These are phyloP conservation scores for Pythium plurisporium DNA, from an alignment of 352 stramenopile genomes.

Conservation along the genomic window DNA sequence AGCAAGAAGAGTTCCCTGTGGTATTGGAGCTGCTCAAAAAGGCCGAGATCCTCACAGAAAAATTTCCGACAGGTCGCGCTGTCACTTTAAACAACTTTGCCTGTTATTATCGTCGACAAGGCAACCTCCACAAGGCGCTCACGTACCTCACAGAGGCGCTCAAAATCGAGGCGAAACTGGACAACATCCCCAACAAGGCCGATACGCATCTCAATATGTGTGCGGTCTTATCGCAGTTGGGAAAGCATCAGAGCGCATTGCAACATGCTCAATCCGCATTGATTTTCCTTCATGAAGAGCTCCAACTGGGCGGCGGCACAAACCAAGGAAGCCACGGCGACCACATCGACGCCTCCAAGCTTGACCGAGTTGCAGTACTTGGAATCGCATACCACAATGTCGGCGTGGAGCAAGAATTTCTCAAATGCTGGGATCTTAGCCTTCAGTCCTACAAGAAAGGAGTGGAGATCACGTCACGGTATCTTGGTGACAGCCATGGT, in stretches of 20 bases:
- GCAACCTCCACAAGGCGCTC: constrained; percentile 89
- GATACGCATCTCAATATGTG: constrained; percentile 96
- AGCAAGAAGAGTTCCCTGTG: constrained; percentile 91
- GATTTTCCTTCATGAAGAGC: constrained; percentile 91
- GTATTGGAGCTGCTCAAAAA: constrained; percentile 92
- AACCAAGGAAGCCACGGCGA: constrained; percentile 12
- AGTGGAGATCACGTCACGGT: constrained; percentile 77
- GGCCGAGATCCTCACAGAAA: constrained; percentile 91
- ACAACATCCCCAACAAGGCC: constrained; percentile 86
- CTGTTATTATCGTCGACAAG: constrained; percentile 90
- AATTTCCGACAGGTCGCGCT: constrained; percentile 70
- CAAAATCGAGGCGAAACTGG: constrained; percentile 86
- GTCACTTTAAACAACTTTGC: constrained; percentile 95
- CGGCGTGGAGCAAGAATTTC: constrained; percentile 93
- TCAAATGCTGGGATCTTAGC: constrained; percentile 90
- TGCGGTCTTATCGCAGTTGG: constrained; percentile 90
- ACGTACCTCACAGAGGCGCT: constrained; percentile 91
- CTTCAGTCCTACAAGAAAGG: constrained; percentile 92
- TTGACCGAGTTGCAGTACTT: constrained; percentile 89
- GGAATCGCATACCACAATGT: constrained; percentile 95
- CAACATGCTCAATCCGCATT: constrained; percentile 91
- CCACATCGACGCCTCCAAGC: constrained; percentile 39
- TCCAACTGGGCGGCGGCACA: constrained; percentile 40
- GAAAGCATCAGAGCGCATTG: constrained; percentile 86
- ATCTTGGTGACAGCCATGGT: constrained; percentile 86